Evolutionary conservation across 768 basidiomycete genomes (phyloP).

Genomic region (Agrocybe chaxingu): DNA sequence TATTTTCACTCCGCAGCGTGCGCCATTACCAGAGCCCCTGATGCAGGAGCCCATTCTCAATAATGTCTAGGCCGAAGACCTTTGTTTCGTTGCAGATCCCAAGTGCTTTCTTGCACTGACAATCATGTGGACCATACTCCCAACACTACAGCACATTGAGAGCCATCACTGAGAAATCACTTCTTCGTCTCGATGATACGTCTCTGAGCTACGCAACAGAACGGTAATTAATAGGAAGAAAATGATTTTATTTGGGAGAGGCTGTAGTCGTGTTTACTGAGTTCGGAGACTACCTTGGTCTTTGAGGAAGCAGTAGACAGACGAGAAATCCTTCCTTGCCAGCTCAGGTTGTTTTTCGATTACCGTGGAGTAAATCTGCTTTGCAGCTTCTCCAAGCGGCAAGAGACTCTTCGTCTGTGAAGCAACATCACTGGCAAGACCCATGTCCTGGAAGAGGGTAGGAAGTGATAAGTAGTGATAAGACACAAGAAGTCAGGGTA

Average conservation of each 20-base stretch:
- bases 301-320: slow-evolving; percentile 67
- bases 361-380: slow-evolving; percentile 57
- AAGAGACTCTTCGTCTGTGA: slow-evolving; percentile 44
- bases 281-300: slow-evolving; percentile 14
- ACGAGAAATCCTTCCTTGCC: slow-evolving; percentile 74
- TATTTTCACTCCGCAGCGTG: no score
- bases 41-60: no score
- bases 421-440: slow-evolving; percentile 70
- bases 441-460: slow-evolving; percentile 63
- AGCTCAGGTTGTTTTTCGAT: slow-evolving; percentile 55
- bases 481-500: background rate
- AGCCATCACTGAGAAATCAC: no score
- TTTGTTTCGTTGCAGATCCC: no score
- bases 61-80: no score
- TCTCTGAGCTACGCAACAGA: no score
- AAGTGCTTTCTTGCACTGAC: no score
- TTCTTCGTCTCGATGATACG: no score
- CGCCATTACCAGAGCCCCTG: no score
- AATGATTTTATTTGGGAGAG: background rate
- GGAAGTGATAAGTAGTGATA: background rate
- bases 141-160: no score
- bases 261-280: slow-evolving; percentile 1
- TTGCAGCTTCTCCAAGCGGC: slow-evolving; percentile 65
- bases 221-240: no score
- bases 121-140: no score